Evolutionary conservation across 805 yeast genomes (phyloP).

Genomic region (Monosporozyma siamensis): DNA sequence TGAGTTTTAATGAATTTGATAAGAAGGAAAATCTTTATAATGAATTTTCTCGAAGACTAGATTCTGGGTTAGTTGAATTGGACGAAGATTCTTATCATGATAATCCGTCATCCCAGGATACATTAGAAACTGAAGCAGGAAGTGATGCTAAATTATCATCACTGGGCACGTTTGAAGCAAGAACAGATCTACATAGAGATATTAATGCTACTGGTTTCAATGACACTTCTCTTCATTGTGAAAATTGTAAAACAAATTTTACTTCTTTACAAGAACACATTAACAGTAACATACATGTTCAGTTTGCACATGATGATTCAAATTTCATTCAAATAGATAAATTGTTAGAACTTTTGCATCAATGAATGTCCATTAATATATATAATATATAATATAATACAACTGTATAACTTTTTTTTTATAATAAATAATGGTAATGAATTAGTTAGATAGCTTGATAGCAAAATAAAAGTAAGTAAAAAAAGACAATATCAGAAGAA

Average conservation of each 20-base stretch:
- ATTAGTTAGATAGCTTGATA: too few relatives aligned
- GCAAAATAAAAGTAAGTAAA: too few relatives aligned
- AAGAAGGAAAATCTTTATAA: not conserved
- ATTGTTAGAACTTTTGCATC: constrained; percentile 36
- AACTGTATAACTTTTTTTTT: too few relatives aligned
- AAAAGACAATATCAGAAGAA: too few relatives aligned
- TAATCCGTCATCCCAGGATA: constrained; percentile 1
- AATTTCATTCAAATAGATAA: constrained; percentile 69
- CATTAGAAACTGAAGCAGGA: constrained; percentile 2
- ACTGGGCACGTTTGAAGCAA: constrained; percentile 1
- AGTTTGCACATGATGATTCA: constrained; percentile 59
- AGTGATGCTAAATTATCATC: constrained; percentile 4
- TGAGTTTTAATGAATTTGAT: constrained; percentile 9
- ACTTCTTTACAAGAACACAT: constrained; percentile 72
- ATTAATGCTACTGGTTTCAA: constrained; percentile 2
- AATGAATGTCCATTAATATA: not conserved
- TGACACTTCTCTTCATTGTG: constrained; percentile 47
- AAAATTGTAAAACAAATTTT: constrained; percentile 77
- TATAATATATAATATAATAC: not conserved
- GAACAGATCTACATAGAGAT: constrained; percentile 1
- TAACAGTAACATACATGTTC: constrained; percentile 50
- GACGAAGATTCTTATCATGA: not conserved
- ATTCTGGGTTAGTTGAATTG: not conserved
- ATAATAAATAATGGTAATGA: too few relatives aligned
- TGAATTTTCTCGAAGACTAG: not conserved